Base-by-base conservation (phyloP, 208 protist genomes). In the Strigomonas culicis region DNA sequence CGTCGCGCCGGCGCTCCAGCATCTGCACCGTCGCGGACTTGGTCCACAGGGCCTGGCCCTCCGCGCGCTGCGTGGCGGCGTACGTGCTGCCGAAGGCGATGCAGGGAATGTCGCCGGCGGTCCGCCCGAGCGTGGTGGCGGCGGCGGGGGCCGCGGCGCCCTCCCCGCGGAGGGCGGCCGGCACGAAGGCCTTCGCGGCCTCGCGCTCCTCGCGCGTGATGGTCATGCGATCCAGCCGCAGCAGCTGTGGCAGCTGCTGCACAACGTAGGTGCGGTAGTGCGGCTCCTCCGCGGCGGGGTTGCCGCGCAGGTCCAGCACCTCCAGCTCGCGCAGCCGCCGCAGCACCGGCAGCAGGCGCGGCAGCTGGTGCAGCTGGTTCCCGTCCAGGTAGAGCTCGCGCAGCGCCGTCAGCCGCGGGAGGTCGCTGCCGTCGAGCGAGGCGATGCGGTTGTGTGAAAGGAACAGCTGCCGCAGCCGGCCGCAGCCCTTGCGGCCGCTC, bases 241-340 rank as follows among this genome's bases (percentile, higher is more conserved):
- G 66, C n/a, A 90, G 31, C 31, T 79, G 62, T 6, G 74, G 79
- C 21, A 79, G 72, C 27, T 73, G 52, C 31, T 63, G 41, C 31
- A 90, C 72, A 1, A 87, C 27, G 52, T 56, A 77, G 24, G 59
- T 36, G 28, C 84, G 76, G 66, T 90, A 90, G 28, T 52, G 67
- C 27, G 63, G 56, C 58, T 84, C 79, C 50, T 80, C 77, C 19
- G 68, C 66, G 6, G 84, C 32, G 3, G 84, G 84, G 62, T 90
- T 90, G 21, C 68, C 70, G 32, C 66, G 69, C 27, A 90, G 63
- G 57, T 82, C 77, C 0, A 90, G 60, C 44, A 71, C 63, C 19
- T 41, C 53, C 15, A 90, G 62, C 4, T 36, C 68, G 13, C 60
- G 68, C 51, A 90, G 34, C 31, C 30, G 22, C 19, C 55, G 22